A percentile compares a stretch with the other conserved stretches of the same genome.
Evolutionary conservation across 352 stramenopile species (phyloP).

Genomic region (Stramenopiles sp.): DNA sequence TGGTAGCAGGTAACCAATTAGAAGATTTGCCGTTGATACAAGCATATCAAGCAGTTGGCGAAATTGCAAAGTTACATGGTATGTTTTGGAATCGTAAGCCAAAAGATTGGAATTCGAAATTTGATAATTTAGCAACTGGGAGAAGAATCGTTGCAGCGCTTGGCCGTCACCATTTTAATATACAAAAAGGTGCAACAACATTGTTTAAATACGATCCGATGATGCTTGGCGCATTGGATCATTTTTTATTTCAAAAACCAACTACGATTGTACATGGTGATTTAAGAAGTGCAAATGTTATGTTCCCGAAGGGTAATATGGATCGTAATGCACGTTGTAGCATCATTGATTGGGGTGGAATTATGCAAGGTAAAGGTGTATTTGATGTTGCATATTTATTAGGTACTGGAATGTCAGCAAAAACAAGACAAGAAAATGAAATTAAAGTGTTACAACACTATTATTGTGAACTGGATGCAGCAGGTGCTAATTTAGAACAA

Average conservation of each 20-base stretch:
- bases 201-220: background rate
- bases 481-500: background rate
- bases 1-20: background rate
- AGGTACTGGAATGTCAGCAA: background rate
- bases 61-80: background rate
- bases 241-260: background rate
- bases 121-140: background rate
- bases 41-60: background rate
- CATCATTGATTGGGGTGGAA: background rate
- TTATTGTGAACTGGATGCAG: background rate
- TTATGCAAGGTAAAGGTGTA: background rate
- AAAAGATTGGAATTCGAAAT: background rate
- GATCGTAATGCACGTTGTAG: background rate
- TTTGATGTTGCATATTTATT: background rate
- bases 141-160: background rate
- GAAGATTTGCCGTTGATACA: background rate
- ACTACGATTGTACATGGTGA: background rate
- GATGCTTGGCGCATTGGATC: background rate
- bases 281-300: background rate
- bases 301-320: background rate
- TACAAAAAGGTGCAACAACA: background rate
- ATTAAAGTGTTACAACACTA: background rate
- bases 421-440: background rate
- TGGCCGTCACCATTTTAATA: background rate
- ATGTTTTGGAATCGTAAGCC: background rate